Percentiles rank a stretch among this genome's conserved stretches.
Conservation (phyloP, 768 basidiomycete species). For the Suillus alpinus region DNA sequence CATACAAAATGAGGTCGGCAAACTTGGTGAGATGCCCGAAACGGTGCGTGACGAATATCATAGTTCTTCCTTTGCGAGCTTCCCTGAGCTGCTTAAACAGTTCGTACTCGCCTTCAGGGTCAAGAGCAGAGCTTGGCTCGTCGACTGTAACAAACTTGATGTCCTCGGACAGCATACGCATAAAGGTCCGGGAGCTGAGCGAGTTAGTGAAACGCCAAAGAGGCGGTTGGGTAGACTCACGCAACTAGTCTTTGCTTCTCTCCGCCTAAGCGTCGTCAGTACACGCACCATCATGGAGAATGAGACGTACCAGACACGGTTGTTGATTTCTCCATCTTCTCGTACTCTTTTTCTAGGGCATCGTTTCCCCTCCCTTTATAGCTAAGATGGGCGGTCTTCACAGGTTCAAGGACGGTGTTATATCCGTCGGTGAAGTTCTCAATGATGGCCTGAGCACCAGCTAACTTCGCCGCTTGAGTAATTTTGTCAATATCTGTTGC, state of each 20-base stretch:
- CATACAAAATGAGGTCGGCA: constrained; percentile 38
- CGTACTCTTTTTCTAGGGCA: constrained; percentile 13
- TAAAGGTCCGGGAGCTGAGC: constrained; percentile 38
- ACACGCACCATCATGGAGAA: not conserved
- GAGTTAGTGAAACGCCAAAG: not conserved
- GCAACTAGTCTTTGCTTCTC: constrained; percentile 32
- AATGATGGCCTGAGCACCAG: constrained; percentile 41
- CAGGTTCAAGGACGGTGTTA: constrained; percentile 38
- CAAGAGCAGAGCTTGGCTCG: constrained; percentile 38
- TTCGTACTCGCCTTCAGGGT: constrained; percentile 33
- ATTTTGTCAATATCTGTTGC: constrained; percentile 16
- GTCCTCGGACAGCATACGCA: constrained; percentile 32
- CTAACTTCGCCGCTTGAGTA: constrained; percentile 25
- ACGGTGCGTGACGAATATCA: constrained; percentile 41
- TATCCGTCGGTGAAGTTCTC: constrained; percentile 35
- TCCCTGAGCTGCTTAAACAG: constrained; percentile 28
- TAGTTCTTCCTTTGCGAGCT: constrained; percentile 32
- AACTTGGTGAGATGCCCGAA: constrained; percentile 36
- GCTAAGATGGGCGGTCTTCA: constrained; percentile 27
- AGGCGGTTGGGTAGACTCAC: constrained; percentile 8
- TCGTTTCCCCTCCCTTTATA: constrained; percentile 13
- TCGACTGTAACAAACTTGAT: constrained; percentile 33
- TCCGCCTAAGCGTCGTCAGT: constrained; percentile 18
- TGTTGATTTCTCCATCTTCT: constrained; percentile 17
- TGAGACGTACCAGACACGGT: constrained; percentile 23